A percentile compares a stretch with the other conserved stretches of the same genome.
phyloP scores from a whole-genome alignment of 1,284 basidiomycete genomes.

The Boletus albobrunnescens region DNA sequence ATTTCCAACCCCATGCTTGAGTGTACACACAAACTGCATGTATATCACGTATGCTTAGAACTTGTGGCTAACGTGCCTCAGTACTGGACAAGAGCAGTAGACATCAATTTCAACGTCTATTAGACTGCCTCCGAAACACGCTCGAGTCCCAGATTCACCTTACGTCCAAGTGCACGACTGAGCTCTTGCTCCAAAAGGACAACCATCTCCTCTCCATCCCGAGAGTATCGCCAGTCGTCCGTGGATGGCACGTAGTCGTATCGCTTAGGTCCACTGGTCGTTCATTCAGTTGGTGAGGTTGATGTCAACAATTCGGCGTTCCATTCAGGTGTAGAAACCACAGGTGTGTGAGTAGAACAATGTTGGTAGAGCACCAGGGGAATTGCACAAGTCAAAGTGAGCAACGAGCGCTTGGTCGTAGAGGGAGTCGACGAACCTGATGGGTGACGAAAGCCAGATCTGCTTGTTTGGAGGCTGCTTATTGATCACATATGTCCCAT shows the following conservation, averaged over 20 bases:
- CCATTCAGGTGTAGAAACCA: conserved; percentile 4
- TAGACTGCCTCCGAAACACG: conserved; percentile 22
- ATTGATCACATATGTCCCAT: conserved; percentile 98
- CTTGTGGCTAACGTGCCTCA: not conserved
- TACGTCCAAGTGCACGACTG: conserved; percentile 34
- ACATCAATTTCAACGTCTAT: conserved; percentile 6
- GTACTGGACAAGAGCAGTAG: not conserved
- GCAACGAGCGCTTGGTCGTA: not conserved
- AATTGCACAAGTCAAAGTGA: conserved; percentile 5
- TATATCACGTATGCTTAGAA: conserved; percentile 5
- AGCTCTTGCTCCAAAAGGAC: conserved; percentile 70
- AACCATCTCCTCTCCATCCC: conserved; percentile 63
- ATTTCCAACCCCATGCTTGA: not conserved
- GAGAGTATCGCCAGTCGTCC: conserved; percentile 74
- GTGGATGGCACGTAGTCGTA: conserved; percentile 67
- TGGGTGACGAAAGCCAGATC: conserved; percentile 94
- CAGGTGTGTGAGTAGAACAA: not conserved
- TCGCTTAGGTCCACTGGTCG: conserved; percentile 79
- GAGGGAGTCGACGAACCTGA: conserved; percentile 48
- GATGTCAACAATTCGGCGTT: conserved; percentile 2
- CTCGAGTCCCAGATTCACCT: conserved; percentile 33
- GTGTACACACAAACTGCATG: conserved; percentile 3
- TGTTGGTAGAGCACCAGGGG: conserved; percentile 2
- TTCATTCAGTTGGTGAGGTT: conserved; percentile 1
- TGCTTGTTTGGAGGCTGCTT: conserved; percentile 99